A percentile compares a stretch with the other conserved stretches of the same genome.
phyloP scores from a whole-genome alignment of 495 filamentous ascomycete species.

The Delitschia confertaspora region DNA sequence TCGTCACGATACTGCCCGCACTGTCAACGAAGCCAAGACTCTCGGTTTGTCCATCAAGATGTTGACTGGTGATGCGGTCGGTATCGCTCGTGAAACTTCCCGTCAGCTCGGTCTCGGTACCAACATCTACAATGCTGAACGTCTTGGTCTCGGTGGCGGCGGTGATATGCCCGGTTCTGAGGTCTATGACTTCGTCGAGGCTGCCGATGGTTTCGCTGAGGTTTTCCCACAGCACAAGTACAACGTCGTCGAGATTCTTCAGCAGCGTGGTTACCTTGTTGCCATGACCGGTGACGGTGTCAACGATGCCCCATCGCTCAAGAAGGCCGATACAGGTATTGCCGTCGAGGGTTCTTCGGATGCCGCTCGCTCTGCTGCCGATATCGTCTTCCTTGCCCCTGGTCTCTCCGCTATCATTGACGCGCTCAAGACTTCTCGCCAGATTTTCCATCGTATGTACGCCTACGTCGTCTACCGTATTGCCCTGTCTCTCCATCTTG shows the following conservation, averaged over 20 bases:
- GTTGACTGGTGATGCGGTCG: slow-evolving; percentile 92
- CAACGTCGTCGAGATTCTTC: slow-evolving; percentile 92
- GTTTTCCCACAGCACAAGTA: slow-evolving; percentile 98
- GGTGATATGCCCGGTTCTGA: slow-evolving; percentile 88
- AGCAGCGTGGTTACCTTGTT: slow-evolving; percentile 91
- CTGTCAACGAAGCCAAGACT: slow-evolving; percentile 78
- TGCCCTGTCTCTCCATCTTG: slow-evolving; percentile 79
- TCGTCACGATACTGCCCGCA: slow-evolving; percentile 82
- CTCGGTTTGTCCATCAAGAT: slow-evolving; percentile 90
- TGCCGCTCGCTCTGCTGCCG: slow-evolving; percentile 83
- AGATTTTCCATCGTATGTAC: slow-evolving; percentile 97
- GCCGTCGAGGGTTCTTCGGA: slow-evolving; percentile 90
- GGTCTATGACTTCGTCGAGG: slow-evolving; percentile 90
- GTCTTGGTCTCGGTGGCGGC: slow-evolving; percentile 72
- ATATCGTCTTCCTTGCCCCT: slow-evolving; percentile 83
- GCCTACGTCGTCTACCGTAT: slow-evolving; percentile 95
- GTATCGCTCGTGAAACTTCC: slow-evolving; percentile 84
- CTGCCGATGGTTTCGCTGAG: slow-evolving; percentile 89
- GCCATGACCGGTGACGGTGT: slow-evolving; percentile 99
- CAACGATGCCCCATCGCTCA: slow-evolving; percentile 91
- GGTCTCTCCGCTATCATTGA: slow-evolving; percentile 90
- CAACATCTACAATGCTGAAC: slow-evolving; percentile 89
- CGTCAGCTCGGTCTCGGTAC: slow-evolving; percentile 85
- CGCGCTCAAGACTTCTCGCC: slow-evolving; percentile 85
- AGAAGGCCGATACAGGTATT: slow-evolving; percentile 92